Conservation (phyloP, 164 flowering plant species). For the Aristolochia fimbriata region DNA sequence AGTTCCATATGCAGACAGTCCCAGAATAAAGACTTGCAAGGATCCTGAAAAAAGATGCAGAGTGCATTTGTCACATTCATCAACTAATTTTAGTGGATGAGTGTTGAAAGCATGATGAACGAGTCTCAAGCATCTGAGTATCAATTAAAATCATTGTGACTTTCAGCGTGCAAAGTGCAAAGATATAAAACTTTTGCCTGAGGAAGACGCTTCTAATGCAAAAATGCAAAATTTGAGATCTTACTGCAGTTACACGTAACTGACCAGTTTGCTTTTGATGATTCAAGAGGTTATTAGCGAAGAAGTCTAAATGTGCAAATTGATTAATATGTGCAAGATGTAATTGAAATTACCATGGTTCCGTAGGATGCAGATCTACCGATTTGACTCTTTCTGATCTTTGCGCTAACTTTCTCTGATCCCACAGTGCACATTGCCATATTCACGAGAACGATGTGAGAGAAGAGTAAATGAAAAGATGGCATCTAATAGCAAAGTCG, state of each 20-base stretch:
- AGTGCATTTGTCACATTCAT: background rate
- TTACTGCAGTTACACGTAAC: no score
- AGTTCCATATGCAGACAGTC: slow-evolving; percentile 79
- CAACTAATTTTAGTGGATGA: no score
- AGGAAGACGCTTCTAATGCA: no score
- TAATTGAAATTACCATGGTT: slow-evolving; percentile 43
- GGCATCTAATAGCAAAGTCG: background rate
- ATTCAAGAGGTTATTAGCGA: no score
- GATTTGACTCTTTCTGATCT: slow-evolving; percentile 90
- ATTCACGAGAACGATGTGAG: background rate
- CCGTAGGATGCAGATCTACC: slow-evolving; percentile 90
- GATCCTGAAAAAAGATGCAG: slow-evolving; percentile 37
- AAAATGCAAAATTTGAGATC: no score
- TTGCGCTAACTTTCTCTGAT: slow-evolving; percentile 86
- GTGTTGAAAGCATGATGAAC: no score
- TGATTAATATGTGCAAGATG: background rate
- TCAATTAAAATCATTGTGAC: no score
- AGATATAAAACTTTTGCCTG: no score
- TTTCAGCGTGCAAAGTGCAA: no score
- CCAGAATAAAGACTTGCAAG: slow-evolving; percentile 89
- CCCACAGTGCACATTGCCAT: slow-evolving; percentile 10
- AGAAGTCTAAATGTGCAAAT: no score
- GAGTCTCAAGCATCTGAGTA: no score
- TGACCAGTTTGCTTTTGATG: no score
- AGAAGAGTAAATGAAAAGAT: background rate